phyloP scores from a whole-genome alignment of 805 yeast species.

The Candida adriatica region DNA sequence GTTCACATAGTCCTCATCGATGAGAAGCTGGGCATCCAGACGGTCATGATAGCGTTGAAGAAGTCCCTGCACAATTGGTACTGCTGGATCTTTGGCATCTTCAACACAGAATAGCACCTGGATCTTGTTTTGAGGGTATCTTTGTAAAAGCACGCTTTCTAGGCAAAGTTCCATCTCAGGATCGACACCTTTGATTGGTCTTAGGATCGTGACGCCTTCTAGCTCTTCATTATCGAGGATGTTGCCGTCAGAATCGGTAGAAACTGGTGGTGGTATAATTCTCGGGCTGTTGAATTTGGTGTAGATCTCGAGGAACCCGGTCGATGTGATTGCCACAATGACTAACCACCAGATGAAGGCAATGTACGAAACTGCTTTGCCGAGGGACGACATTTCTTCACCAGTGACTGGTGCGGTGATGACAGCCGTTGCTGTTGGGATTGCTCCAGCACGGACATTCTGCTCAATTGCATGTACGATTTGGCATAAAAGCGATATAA shows the following conservation, averaged over 20 bases:
- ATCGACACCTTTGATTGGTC: slow-evolving; percentile 84
- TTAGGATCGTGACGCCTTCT: slow-evolving; percentile 66
- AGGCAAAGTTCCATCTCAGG: slow-evolving; percentile 65
- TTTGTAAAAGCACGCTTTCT: slow-evolving; percentile 59
- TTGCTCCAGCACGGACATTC: too few species aligned
- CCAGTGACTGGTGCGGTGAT: background rate
- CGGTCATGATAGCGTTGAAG: slow-evolving; percentile 42
- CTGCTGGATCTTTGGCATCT: slow-evolving; percentile 52
- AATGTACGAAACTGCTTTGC: slow-evolving; percentile 8
- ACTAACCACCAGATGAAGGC: slow-evolving; percentile 23
- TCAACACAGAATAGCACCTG: slow-evolving; percentile 78
- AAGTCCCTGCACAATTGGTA: slow-evolving; percentile 46
- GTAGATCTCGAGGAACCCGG: slow-evolving; percentile 21
- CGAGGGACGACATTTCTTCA: background rate
- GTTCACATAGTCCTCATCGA: slow-evolving; percentile 35
- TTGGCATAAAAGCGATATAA: too few species aligned
- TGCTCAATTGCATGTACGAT: too few species aligned
- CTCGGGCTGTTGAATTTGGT: slow-evolving; percentile 17
- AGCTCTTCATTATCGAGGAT: slow-evolving; percentile 27
- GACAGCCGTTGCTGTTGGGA: background rate
- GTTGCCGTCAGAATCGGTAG: slow-evolving; percentile 2
- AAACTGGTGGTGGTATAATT: slow-evolving; percentile 7
- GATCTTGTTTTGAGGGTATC: slow-evolving; percentile 50
- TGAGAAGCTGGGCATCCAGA: slow-evolving; percentile 50
- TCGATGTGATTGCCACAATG: slow-evolving; percentile 14